These are phyloP conservation scores for Rhodotorula sp. DNA, from an alignment of 1,284 basidiomycete species.

Conservation along the genomic window DNA sequence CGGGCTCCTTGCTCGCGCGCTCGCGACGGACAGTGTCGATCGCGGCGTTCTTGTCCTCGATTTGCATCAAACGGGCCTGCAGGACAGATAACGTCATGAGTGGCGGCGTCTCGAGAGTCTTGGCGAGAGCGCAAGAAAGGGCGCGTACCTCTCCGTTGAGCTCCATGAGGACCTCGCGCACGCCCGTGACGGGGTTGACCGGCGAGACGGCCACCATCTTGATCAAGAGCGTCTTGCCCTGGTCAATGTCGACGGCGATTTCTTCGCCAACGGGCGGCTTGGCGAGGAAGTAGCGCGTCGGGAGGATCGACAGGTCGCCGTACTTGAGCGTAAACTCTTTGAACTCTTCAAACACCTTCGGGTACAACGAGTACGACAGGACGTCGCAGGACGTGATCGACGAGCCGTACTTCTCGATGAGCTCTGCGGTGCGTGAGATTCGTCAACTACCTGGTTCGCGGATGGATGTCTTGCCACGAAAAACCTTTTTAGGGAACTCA, in stretches of 20 bases:
- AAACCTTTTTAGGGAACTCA: conserved; percentile 6
- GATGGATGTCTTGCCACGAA: neutral
- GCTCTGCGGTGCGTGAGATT: conserved; percentile 56
- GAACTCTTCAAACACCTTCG: conserved; percentile 96
- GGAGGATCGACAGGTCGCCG: conserved; percentile 88
- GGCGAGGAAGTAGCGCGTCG: conserved; percentile 95
- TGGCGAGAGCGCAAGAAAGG: neutral
- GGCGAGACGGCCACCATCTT: conserved; percentile 93
- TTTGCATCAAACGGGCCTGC: conserved; percentile 83
- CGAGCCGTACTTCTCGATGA: conserved; percentile 90
- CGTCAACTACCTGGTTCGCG: neutral
- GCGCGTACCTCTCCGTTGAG: conserved; percentile 10
- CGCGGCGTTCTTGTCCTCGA: conserved; percentile 93
- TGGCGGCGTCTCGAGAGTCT: neutral
- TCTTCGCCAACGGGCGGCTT: conserved; percentile 90
- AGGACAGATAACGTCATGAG: conserved; percentile 55
- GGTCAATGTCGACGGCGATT: conserved; percentile 93
- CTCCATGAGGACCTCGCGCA: conserved; percentile 97
- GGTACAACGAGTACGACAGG: conserved; percentile 93
- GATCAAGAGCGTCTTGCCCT: conserved; percentile 95
- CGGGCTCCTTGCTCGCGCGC: conserved; percentile 88
- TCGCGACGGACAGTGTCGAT: conserved; percentile 91
- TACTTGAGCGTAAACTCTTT: conserved; percentile 91
- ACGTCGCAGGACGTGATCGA: conserved; percentile 92
- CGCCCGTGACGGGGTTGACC: conserved; percentile 83